These are phyloP conservation scores for Gloeophyllum trabeum DNA, from an alignment of 768 basidiomycete genomes.

Conservation along the genomic window DNA sequence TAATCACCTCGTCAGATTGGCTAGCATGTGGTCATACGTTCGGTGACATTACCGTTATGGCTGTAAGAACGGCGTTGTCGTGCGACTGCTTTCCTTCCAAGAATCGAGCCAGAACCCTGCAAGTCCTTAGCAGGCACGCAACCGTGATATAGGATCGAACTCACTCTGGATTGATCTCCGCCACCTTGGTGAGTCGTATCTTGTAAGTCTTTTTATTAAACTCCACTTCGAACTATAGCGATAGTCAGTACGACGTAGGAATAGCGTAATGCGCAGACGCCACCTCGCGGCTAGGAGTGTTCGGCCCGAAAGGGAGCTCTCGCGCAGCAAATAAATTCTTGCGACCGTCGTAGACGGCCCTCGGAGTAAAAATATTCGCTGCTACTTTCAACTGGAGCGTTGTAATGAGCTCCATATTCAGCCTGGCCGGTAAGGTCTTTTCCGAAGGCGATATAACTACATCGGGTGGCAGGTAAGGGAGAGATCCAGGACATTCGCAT, in stretches of 20 bases:
- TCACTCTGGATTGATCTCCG: slow-evolving; percentile 80
- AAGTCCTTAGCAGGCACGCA: slow-evolving; percentile 2
- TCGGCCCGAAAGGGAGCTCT: slow-evolving; percentile 51
- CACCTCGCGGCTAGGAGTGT: slow-evolving; percentile 38
- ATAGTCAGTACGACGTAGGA: slow-evolving; percentile 1
- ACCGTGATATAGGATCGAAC: no score
- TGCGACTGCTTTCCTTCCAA: slow-evolving; percentile 52
- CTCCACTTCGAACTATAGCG: slow-evolving; percentile 46
- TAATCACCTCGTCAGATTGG: slow-evolving; percentile 19
- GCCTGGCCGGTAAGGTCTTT: slow-evolving; percentile 50
- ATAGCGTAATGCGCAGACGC: slow-evolving; percentile 7
- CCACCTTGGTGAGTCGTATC: slow-evolving; percentile 51
- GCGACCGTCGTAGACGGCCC: slow-evolving; percentile 67
- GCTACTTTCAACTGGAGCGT: slow-evolving; percentile 46
- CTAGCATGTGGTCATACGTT: neutral
- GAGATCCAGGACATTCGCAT: neutral
- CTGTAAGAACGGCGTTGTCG: slow-evolving; percentile 58
- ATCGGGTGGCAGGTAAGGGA: slow-evolving; percentile 15
- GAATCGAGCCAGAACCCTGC: slow-evolving; percentile 54
- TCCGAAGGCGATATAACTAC: slow-evolving; percentile 59
- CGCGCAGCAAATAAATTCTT: slow-evolving; percentile 64
- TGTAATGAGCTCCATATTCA: slow-evolving; percentile 64
- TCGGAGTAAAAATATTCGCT: slow-evolving; percentile 61
- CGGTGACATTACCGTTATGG: slow-evolving; percentile 38
- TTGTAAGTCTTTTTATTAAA: slow-evolving; percentile 60